Percentiles rank a stretch among this genome's conserved stretches.
Conservation (phyloP, 805 yeast species). For the Yarrowia yakushimensis region DNA sequence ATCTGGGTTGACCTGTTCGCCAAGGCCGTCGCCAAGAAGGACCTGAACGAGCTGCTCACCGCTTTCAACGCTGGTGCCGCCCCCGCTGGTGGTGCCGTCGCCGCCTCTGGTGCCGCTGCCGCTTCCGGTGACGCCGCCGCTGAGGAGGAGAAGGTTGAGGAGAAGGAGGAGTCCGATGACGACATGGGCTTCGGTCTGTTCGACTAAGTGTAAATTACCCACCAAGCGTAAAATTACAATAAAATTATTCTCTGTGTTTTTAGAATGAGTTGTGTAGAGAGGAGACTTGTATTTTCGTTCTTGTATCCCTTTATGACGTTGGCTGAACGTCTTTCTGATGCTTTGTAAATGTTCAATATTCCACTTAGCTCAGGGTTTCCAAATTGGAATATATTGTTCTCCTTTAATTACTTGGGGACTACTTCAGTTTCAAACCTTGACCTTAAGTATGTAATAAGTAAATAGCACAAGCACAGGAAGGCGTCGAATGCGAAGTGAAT, state of each 20-base stretch:
- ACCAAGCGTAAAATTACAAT: constrained; percentile 22
- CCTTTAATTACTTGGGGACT: too few species aligned
- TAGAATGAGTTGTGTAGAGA: not conserved
- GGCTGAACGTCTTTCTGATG: not conserved
- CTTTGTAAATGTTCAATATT: not conserved
- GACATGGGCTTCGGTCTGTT: constrained; percentile 96
- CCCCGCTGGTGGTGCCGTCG: constrained; percentile 63
- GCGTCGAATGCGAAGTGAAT: too few species aligned
- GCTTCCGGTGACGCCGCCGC: constrained; percentile 62
- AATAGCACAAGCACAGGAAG: too few species aligned
- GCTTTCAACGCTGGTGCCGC: constrained; percentile 66
- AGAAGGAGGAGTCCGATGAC: constrained; percentile 61
- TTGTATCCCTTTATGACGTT: too few species aligned
- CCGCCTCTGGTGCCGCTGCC: constrained; percentile 59
- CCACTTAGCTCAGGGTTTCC: too few species aligned
- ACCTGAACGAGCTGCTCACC: constrained; percentile 76
- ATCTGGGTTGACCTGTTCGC: constrained; percentile 88
- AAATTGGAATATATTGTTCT: too few species aligned
- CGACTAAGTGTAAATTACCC: constrained; percentile 50
- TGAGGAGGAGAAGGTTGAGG: constrained; percentile 54
- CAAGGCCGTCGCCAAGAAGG: constrained; percentile 80
- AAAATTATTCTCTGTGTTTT: constrained; percentile 24
- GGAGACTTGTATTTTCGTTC: not conserved
- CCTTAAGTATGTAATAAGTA: too few species aligned
- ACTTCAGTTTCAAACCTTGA: too few species aligned